Percentiles rank a stretch among this genome's conserved stretches.
Conservation (phyloP, 805 yeast species). For the Cephaloascus albidus region DNA sequence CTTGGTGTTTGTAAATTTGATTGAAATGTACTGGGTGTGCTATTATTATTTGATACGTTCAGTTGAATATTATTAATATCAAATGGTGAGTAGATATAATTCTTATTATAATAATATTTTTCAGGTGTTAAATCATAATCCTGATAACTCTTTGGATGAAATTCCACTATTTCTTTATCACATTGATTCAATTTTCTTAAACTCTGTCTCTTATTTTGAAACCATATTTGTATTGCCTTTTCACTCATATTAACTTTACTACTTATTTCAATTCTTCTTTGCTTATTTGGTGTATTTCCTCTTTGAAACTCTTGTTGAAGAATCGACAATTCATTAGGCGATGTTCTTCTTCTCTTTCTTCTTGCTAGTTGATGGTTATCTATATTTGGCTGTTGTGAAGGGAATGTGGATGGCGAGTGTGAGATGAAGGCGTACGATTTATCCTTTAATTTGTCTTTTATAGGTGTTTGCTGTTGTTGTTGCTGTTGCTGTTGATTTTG, state of each 20-base stretch:
- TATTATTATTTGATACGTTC: too few relatives aligned
- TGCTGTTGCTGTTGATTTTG: background rate
- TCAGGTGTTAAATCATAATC: conserved; percentile 11
- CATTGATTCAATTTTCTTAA: conserved; percentile 39
- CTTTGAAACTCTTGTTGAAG: conserved; percentile 69
- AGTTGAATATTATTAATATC: too few relatives aligned
- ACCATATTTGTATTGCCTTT: conserved; percentile 97
- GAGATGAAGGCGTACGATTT: conserved; percentile 78
- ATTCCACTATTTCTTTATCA: conserved; percentile 30
- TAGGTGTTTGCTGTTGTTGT: conserved; percentile 2
- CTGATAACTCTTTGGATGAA: conserved; percentile 19
- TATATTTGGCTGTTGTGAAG: conserved; percentile 70
- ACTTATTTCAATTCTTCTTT: conserved; percentile 72
- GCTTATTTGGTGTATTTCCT: conserved; percentile 77
- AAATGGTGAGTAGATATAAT: background rate
- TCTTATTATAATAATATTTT: conserved; percentile 4
- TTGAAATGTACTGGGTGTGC: background rate
- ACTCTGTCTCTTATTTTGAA: conserved; percentile 90
- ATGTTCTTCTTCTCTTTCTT: conserved; percentile 90
- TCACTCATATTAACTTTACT: conserved; percentile 84
- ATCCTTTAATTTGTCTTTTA: conserved; percentile 8
- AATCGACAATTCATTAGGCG: conserved; percentile 75
- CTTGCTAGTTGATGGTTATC: conserved; percentile 92
- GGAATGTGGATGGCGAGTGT: conserved; percentile 86
- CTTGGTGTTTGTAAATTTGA: background rate